phyloP scores from a whole-genome alignment of 768 basidiomycete genomes.

The Tulasnella sp. region DNA sequence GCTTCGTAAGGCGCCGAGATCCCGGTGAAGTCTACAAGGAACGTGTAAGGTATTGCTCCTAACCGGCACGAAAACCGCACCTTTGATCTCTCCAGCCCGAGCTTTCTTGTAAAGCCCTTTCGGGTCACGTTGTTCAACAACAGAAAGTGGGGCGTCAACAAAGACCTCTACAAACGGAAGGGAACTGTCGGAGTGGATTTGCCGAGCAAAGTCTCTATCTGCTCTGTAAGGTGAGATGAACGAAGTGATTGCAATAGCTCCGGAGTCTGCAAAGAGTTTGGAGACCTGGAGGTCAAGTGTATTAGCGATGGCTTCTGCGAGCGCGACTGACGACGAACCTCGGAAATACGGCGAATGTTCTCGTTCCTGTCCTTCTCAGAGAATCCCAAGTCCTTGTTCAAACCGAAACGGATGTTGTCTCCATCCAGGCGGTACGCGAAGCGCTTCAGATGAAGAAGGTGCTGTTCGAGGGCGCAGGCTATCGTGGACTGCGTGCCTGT shows the following conservation, averaged over 20 bases:
- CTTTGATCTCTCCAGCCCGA: conserved; percentile 88
- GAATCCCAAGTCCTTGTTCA: conserved; percentile 95
- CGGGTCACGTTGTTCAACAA: conserved; percentile 87
- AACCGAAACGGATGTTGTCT: conserved; percentile 87
- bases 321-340: conserved; percentile 38
- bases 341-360: conserved; percentile 93
- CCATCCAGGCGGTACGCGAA: conserved; percentile 91
- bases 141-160: conserved; percentile 77
- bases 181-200: conserved; percentile 59
- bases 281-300: conserved; percentile 51
- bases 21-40: conserved; percentile 78
- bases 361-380: conserved; percentile 84
- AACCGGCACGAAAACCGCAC: conserved; percentile 30
- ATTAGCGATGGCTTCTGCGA: background rate
- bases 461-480: conserved; percentile 92
- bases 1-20: conserved; percentile 95
- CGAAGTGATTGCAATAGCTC: conserved; percentile 77
- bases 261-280: conserved; percentile 83
- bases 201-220: conserved; percentile 71
- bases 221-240: conserved; percentile 97
- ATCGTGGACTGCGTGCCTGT: conserved; percentile 68
- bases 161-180: conserved; percentile 90
- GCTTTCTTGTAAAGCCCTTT: conserved; percentile 98
- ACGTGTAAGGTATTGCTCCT: background rate
- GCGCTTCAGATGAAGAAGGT: conserved; percentile 73